These are phyloP conservation scores for Chaetoceros muelleri DNA, from an alignment of 108 stramenopile species.

Conservation along the genomic window DNA sequence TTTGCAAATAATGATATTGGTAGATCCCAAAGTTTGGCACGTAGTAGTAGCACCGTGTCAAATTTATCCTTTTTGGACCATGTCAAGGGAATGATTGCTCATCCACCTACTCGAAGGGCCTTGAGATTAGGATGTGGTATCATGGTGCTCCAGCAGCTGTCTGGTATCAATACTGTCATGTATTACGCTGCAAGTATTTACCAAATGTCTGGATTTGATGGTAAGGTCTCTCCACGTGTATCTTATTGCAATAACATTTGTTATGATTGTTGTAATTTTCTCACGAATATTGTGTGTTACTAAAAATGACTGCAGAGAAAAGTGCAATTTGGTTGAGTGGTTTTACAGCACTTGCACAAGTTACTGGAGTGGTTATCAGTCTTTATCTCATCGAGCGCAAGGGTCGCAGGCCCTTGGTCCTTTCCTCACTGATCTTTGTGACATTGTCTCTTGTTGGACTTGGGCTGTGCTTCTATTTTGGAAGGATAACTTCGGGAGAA, in stretches of 20 bases:
- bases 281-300: neutral
- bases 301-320: constrained; percentile 9
- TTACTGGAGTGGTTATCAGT: constrained; percentile 50
- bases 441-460: constrained; percentile 44
- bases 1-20: neutral
- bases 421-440: constrained; percentile 37
- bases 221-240: too few relatives aligned
- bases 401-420: constrained; percentile 54
- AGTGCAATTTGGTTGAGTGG: constrained; percentile 59
- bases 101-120: constrained; percentile 42
- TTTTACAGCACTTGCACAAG: constrained; percentile 75
- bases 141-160: constrained; percentile 72
- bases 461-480: constrained; percentile 50
- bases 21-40: neutral
- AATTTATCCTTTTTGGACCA: constrained; percentile 6
- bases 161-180: constrained; percentile 92
- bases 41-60: neutral
- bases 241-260: neutral
- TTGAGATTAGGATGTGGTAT: constrained; percentile 75
- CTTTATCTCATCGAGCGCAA: constrained; percentile 59
- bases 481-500: constrained; percentile 19
- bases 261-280: neutral
- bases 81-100: constrained; percentile 18
- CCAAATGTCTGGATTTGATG: constrained; percentile 70
- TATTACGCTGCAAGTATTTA: constrained; percentile 84